These are phyloP conservation scores for Clarireedia sp. DNA, from an alignment of 2,329 filamentous ascomycete species.

Conservation along the genomic window DNA sequence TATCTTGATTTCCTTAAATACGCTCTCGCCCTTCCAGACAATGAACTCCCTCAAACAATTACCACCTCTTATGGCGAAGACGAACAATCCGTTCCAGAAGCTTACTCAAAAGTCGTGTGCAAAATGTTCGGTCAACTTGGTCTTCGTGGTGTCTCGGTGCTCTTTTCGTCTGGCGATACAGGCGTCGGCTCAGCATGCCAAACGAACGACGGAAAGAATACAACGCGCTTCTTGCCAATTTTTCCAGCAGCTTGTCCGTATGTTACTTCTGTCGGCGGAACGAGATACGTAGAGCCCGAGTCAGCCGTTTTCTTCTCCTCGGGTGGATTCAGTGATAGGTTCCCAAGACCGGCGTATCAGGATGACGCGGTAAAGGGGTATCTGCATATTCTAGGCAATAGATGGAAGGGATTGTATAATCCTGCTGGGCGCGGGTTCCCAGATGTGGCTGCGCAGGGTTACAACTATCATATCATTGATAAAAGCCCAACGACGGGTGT, in stretches of 20 bases:
- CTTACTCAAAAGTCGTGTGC: constrained; percentile 55
- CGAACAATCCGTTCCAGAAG: constrained; percentile 54
- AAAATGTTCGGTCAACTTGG: constrained; percentile 55
- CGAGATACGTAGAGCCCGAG: constrained; percentile 41
- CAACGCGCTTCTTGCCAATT: constrained; percentile 46
- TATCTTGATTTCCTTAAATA: constrained; percentile 55
- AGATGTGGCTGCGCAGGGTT: constrained; percentile 48
- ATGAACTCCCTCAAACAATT: constrained; percentile 50
- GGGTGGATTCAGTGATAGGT: constrained; percentile 46
- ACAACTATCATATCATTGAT: constrained; percentile 38
- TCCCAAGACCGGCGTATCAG: constrained; percentile 40
- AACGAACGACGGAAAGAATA: constrained; percentile 50
- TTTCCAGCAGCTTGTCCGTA: constrained; percentile 63
- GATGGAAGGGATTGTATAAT: constrained; percentile 41
- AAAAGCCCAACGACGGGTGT: constrained; percentile 37
- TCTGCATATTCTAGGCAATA: constrained; percentile 32
- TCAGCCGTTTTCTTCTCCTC: constrained; percentile 30
- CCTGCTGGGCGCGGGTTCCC: constrained; percentile 45
- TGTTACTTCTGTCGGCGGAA: constrained; percentile 58
- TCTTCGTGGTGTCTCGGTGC: constrained; percentile 52
- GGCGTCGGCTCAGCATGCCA: constrained; percentile 46
- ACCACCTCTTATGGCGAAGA: constrained; percentile 60
- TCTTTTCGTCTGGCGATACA: constrained; percentile 52
- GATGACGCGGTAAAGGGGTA: constrained; percentile 37
- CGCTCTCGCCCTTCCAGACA: constrained; percentile 41